A percentile compares a stretch with the other conserved stretches of the same genome.
phyloP scores from a whole-genome alignment of 2,329 filamentous ascomycete genomes.

The Calonectria montana region DNA sequence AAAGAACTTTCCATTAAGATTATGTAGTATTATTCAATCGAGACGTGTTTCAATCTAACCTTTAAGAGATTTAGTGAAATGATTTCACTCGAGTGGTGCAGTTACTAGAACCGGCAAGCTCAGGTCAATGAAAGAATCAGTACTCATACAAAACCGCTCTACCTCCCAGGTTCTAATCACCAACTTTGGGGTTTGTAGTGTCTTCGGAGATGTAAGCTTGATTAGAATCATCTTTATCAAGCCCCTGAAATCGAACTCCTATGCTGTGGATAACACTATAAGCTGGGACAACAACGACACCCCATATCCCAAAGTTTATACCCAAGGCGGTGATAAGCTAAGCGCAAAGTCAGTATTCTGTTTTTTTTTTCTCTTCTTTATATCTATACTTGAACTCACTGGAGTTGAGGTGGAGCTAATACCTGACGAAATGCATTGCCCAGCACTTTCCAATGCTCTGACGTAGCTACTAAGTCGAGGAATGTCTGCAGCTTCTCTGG shows the following conservation, averaged over 20 bases:
- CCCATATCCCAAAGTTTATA: constrained; percentile 21
- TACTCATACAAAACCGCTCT: too few species aligned
- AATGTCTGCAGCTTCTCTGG: constrained; percentile 4
- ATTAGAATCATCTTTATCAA: background rate
- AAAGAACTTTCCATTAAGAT: too few species aligned
- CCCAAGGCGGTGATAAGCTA: constrained; percentile 19
- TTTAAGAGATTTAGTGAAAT: too few species aligned
- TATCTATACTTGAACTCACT: background rate
- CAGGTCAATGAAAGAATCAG: too few species aligned
- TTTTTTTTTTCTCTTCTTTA: background rate
- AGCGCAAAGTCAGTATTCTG: background rate
- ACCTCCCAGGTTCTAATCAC: too few species aligned
- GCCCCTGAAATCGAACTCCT: background rate
- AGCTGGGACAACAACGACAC: constrained; percentile 5
- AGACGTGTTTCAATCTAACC: too few species aligned
- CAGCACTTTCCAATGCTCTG: constrained; percentile 19
- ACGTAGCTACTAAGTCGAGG: constrained; percentile 2
- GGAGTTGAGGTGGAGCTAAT: constrained; percentile 21
- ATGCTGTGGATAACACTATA: background rate
- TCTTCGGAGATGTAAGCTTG: background rate
- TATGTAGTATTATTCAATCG: too few species aligned
- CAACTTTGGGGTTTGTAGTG: background rate
- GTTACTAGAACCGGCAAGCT: too few species aligned
- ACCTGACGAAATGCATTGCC: constrained; percentile 15
- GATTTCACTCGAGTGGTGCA: too few species aligned